These are phyloP conservation scores for Moelleriella libera DNA, from an alignment of 2,329 filamentous ascomycete genomes.

Conservation along the genomic window DNA sequence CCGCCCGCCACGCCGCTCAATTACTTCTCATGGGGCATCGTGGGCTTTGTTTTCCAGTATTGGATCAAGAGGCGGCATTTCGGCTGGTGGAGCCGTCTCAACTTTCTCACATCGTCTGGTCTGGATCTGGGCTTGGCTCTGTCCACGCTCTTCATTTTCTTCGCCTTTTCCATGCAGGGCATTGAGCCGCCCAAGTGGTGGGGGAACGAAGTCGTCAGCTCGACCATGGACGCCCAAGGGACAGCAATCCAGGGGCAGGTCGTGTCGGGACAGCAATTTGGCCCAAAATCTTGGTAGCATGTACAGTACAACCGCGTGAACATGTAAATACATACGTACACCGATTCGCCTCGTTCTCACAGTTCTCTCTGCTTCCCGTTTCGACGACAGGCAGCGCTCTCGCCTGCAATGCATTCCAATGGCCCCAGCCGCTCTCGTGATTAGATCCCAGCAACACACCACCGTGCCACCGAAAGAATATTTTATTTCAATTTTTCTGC, in stretches of 20 bases:
- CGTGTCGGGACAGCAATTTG: conserved; percentile 42
- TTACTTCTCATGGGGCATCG: conserved; percentile 59
- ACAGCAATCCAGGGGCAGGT: conserved; percentile 43
- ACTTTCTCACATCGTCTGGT: conserved; percentile 57
- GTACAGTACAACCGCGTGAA: no score
- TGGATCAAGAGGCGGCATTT: conserved; percentile 52
- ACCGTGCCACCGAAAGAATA: no score
- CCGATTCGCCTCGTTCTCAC: no score
- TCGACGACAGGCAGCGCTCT: no score
- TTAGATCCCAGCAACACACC: no score
- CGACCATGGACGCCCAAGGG: conserved; percentile 47
- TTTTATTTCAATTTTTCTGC: no score
- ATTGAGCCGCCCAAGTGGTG: conserved; percentile 53
- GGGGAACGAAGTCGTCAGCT: conserved; percentile 45
- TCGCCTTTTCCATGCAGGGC: conserved; percentile 50
- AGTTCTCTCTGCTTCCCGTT: no score
- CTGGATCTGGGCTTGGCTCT: conserved; percentile 57
- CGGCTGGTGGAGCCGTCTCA: conserved; percentile 61
- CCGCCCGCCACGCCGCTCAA: conserved; percentile 59
- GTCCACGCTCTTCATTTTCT: conserved; percentile 54
- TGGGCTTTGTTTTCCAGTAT: conserved; percentile 59
- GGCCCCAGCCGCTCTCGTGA: no score
- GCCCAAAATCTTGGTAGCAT: conserved; percentile 37
- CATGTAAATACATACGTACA: no score
- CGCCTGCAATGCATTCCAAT: no score